phyloP scores from a whole-genome alignment of 805 yeast species.

The Candida insectalens region DNA sequence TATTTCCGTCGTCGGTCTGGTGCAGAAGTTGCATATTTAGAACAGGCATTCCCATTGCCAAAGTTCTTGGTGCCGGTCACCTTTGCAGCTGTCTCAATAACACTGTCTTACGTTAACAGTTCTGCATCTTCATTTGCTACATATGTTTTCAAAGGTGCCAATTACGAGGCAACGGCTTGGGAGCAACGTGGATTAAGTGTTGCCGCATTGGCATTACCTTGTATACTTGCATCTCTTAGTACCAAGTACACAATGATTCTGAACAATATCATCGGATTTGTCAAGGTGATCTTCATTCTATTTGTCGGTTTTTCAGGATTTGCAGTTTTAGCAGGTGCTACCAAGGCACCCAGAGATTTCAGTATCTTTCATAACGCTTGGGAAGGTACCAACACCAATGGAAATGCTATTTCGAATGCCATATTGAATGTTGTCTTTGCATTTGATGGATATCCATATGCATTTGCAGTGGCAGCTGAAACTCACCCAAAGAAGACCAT shows the following conservation, averaged over 20 bases:
- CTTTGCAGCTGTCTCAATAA: slow-evolving; percentile 62
- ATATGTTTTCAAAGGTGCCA: slow-evolving; percentile 68
- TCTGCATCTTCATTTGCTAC: slow-evolving; percentile 75
- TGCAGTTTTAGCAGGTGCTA: slow-evolving; percentile 73
- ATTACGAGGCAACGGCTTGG: slow-evolving; percentile 60
- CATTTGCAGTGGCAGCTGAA: slow-evolving; percentile 27
- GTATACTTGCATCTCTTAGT: slow-evolving; percentile 48
- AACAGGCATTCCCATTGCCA: slow-evolving; percentile 61
- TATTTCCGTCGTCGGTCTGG: slow-evolving; percentile 54
- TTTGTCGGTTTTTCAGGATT: slow-evolving; percentile 72
- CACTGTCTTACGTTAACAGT: slow-evolving; percentile 82
- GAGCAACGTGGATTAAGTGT: slow-evolving; percentile 69
- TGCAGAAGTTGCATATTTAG: slow-evolving; percentile 78
- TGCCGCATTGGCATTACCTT: slow-evolving; percentile 64
- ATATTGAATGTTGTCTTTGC: slow-evolving; percentile 35
- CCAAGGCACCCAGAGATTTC: slow-evolving; percentile 20
- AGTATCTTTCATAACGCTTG: slow-evolving; percentile 26
- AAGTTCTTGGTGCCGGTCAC: slow-evolving; percentile 54
- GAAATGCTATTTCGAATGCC: slow-evolving; percentile 32
- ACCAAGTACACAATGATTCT: slow-evolving; percentile 59
- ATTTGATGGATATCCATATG: slow-evolving; percentile 31
- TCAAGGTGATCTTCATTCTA: slow-evolving; percentile 62
- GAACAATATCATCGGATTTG: slow-evolving; percentile 57
- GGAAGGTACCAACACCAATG: slow-evolving; percentile 32
- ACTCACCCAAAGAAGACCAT: slow-evolving; percentile 28